Conservation (phyloP, 148 eudicot species). For the Tetragonia tetragonoides region DNA sequence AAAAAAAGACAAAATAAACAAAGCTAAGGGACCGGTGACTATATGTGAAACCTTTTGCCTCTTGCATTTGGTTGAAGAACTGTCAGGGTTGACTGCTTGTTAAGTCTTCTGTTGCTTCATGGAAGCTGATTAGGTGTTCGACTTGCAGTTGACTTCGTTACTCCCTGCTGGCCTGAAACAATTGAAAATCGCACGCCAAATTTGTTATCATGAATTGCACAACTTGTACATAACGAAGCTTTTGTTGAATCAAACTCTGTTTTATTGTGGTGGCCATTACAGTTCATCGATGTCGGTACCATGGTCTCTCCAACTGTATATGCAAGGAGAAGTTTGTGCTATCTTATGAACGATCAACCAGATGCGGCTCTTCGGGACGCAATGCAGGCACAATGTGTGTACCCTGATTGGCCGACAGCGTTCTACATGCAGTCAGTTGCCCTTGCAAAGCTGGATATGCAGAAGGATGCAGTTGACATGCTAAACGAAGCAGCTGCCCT, state of each 20-base stretch:
- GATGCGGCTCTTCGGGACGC: constrained; percentile 78
- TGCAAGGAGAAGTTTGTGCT: constrained; percentile 72
- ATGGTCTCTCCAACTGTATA: constrained; percentile 74
- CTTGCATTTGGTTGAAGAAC: not conserved
- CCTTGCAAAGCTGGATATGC: constrained; percentile 81
- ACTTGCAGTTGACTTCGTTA: not conserved
- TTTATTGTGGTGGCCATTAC: constrained; percentile 16
- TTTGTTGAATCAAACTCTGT: not conserved
- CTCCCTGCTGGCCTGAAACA: constrained; percentile 1
- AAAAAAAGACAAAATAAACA: not conserved
- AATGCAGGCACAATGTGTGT: constrained; percentile 84
- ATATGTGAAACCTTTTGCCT: too few species aligned
- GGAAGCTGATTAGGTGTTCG: not conserved
- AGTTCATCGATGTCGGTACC: constrained; percentile 73
- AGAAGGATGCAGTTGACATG: constrained; percentile 82
- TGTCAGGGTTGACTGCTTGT: not conserved
- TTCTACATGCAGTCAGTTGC: constrained; percentile 92
- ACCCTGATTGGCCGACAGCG: constrained; percentile 85
- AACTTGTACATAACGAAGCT: not conserved
- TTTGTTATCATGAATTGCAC: too few species aligned
- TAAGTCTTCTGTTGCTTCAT: not conserved
- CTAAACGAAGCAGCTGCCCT: constrained; percentile 70
- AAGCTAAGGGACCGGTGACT: not conserved
- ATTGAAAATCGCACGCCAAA: not conserved
- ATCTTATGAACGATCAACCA: constrained; percentile 71